These are phyloP conservation scores for Phytomonas sp. DNA, from an alignment of 208 protist genomes.

Conservation along the genomic window DNA sequence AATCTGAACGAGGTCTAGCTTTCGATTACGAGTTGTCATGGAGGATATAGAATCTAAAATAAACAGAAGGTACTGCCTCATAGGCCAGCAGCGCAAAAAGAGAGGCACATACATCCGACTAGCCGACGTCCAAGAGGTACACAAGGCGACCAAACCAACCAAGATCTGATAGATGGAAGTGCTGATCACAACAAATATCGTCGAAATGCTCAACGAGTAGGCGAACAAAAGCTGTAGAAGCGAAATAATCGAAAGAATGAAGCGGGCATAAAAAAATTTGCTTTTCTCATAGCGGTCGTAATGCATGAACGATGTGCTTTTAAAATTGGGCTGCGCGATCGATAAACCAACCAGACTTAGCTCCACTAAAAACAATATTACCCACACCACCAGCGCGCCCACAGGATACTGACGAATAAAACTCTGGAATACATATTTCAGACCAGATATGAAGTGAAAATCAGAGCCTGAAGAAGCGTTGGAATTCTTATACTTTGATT, in stretches of 20 bases:
- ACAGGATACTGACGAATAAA: slow-evolving; percentile 67
- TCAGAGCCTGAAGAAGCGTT: slow-evolving; percentile 10
- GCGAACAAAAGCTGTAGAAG: slow-evolving; percentile 78
- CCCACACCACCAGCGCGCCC: slow-evolving; percentile 62
- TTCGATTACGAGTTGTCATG: slow-evolving; percentile 44
- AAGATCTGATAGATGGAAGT: slow-evolving; percentile 82
- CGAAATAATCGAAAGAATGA: slow-evolving; percentile 56
- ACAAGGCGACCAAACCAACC: slow-evolving; percentile 51
- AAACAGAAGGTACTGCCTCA: slow-evolving; percentile 84
- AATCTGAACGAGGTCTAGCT: slow-evolving; percentile 61
- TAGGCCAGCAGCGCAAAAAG: slow-evolving; percentile 80
- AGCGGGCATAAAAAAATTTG: slow-evolving; percentile 55
- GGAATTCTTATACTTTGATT: background rate
- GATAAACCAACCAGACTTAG: slow-evolving; percentile 61
- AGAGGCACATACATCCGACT: slow-evolving; percentile 78
- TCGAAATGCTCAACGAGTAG: slow-evolving; percentile 66
- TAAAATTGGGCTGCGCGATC: slow-evolving; percentile 42
- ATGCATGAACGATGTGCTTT: slow-evolving; percentile 38
- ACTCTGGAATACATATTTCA: slow-evolving; percentile 67
- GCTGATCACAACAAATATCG: slow-evolving; percentile 57
- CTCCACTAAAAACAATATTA: slow-evolving; percentile 73
- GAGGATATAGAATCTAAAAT: slow-evolving; percentile 70
- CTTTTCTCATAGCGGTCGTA: slow-evolving; percentile 48
- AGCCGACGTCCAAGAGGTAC: slow-evolving; percentile 37
- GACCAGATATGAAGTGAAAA: slow-evolving; percentile 69